These are phyloP conservation scores for Alternaria sp. DNA, from an alignment of 2,329 filamentous ascomycete species.

Conservation along the genomic window DNA sequence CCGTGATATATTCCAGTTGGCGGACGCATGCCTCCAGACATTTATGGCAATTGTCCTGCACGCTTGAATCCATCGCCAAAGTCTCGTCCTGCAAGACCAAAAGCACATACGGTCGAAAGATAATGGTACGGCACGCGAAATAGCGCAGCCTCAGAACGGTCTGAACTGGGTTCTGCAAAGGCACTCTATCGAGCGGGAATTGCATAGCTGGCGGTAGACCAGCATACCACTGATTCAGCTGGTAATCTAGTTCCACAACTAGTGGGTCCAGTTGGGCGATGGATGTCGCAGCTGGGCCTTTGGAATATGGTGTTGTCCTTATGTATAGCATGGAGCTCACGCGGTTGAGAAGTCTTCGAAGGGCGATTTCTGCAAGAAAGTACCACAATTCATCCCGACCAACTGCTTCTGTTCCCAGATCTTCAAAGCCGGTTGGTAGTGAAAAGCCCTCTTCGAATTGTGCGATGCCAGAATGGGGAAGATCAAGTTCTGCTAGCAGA, in stretches of 20 bases:
- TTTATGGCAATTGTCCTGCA: constrained; percentile 80
- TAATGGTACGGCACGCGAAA: constrained; percentile 86
- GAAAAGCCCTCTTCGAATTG: constrained; percentile 83
- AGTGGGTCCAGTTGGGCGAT: constrained; percentile 79
- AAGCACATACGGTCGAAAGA: constrained; percentile 83
- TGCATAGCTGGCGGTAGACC: constrained; percentile 76
- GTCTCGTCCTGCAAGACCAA: constrained; percentile 81
- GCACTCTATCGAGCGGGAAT: constrained; percentile 74
- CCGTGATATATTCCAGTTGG: constrained; percentile 79
- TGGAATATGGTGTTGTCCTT: constrained; percentile 60
- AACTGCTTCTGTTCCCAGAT: constrained; percentile 69
- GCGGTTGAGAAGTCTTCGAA: constrained; percentile 78
- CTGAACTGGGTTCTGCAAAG: constrained; percentile 76
- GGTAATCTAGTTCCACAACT: constrained; percentile 81
- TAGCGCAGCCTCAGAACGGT: constrained; percentile 81
- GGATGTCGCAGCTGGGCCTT: constrained; percentile 63
- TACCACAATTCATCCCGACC: constrained; percentile 86
- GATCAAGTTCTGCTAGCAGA: constrained; percentile 78
- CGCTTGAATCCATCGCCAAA: constrained; percentile 72
- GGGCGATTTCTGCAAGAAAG: constrained; percentile 82
- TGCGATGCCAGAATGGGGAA: constrained; percentile 83
- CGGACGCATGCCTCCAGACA: constrained; percentile 81
- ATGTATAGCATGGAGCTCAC: constrained; percentile 83
- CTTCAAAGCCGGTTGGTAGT: constrained; percentile 78
- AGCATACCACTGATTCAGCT: constrained; percentile 86